Evolutionary conservation across 768 basidiomycete genomes (phyloP).

Genomic region (Boletus speciosus): DNA sequence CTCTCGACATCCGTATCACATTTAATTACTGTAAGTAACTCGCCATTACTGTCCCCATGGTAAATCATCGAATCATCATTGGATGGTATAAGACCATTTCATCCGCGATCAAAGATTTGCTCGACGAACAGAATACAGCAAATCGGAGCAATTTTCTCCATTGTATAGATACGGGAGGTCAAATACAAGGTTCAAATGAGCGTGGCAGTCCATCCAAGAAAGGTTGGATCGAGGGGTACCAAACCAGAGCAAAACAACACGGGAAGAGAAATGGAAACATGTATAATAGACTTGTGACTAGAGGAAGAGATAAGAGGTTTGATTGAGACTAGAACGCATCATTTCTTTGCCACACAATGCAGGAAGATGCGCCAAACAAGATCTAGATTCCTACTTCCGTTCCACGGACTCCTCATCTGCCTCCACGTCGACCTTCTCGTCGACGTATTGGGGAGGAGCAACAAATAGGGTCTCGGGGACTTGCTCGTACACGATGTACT

Average conservation of each 20-base stretch:
- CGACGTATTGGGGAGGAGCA: slow-evolving; percentile 57
- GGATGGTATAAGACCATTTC: not conserved
- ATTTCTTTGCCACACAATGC: not conserved
- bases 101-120: not conserved
- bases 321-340: not conserved
- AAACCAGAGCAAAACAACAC: slow-evolving; percentile 1
- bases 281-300: slow-evolving; percentile 8
- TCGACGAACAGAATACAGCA: not conserved
- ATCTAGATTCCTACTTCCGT: slow-evolving; percentile 12
- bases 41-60: too few species aligned
- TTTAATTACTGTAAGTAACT: not conserved
- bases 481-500: slow-evolving; percentile 43
- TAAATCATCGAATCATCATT: not conserved
- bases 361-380: not conserved
- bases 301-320: not conserved
- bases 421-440: slow-evolving; percentile 45
- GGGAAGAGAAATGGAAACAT: slow-evolving; percentile 1
- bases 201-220: slow-evolving; percentile 14
- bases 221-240: not conserved
- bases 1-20: too few species aligned
- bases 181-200: slow-evolving; percentile 22
- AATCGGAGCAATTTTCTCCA: slow-evolving; percentile 1
- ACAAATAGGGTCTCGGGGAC: slow-evolving; percentile 46
- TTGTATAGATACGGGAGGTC: not conserved
- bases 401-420: slow-evolving; percentile 9